Evolutionary conservation across 2,329 filamentous ascomycete species (phyloP), one percentile per base, ranked within the genome.

Genomic region (Arthroderma sp.): DNA sequence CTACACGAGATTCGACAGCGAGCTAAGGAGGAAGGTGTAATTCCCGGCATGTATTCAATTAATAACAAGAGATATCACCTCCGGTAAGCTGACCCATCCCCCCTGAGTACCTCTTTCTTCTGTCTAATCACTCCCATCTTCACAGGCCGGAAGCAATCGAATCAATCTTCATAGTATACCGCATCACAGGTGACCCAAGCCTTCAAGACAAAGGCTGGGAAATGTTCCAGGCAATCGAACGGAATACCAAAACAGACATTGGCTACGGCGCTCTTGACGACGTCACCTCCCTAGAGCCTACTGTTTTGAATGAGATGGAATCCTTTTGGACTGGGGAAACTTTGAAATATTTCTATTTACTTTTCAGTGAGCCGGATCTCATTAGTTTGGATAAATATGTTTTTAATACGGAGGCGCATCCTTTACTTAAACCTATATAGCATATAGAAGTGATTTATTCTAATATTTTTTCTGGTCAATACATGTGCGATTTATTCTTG

Each of bases 311-410:
- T 59, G 69, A 71, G 53, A 88, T 89, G 83, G 83, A 94, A 67
- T 88, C 83, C 57, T 94, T 93, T 63, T 94, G 87, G 85, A 70
- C 86, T 49, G 83, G 83, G 3, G 87, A 94, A 71, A 94, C 86
- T 36, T 68, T 94, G 54, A 95, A 94, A 69, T 94, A 94, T 59
- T 94, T 91, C 53, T 94, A 86, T 60, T 62, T 94, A 46, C 71
- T 94, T 41, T 94, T 84, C 60, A 78, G 78, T 22, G 73, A 79
- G 45, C 80, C 82, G 0, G 69, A 73, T n/a, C 53, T 78, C 29
- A 67, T 83, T 36, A 81, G 71, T 55, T 60, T 85, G 55, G 81
- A 86, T 58, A 73, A 83, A 6, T 85, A 70, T 58, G 78, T 85
- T 34, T 64, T 82, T 56, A 75, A 74, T 53, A 74, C 72, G 0